These are phyloP conservation scores for Aspergillus coremiiformis DNA, from an alignment of 495 filamentous ascomycete genomes.

Conservation along the genomic window DNA sequence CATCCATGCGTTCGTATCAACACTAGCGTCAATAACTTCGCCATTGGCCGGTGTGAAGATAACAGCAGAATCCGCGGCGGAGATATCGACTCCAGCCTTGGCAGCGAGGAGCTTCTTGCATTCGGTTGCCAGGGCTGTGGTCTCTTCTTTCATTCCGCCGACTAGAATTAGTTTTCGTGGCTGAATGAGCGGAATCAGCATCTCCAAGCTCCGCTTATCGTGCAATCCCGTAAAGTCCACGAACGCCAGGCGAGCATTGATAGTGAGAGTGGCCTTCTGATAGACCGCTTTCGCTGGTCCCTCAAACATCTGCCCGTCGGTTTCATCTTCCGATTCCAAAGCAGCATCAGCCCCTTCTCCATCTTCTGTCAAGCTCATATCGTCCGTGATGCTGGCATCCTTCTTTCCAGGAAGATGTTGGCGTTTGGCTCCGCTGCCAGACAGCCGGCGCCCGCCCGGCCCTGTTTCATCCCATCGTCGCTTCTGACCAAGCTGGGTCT, in stretches of 20 bases:
- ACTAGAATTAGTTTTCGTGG: constrained; percentile 89
- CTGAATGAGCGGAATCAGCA: constrained; percentile 90
- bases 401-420: constrained; percentile 35
- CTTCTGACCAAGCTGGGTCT: constrained; percentile 80
- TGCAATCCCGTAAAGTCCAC: constrained; percentile 90
- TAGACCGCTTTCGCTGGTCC: constrained; percentile 71
- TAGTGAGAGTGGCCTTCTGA: constrained; percentile 48
- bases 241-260: constrained; percentile 70
- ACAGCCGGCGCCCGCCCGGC: constrained; percentile 29
- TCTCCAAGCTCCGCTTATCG: constrained; percentile 84
- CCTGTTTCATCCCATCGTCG: constrained; percentile 79
- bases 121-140: constrained; percentile 64
- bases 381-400: constrained; percentile 36
- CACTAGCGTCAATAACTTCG: constrained; percentile 72
- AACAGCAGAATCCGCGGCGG: constrained; percentile 43
- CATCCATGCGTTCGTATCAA: constrained; percentile 96
- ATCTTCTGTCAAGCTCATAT: constrained; percentile 32
- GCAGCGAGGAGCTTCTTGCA: constrained; percentile 67
- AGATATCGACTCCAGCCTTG: constrained; percentile 36
- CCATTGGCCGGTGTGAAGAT: constrained; percentile 77
- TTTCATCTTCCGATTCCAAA: constrained; percentile 41
- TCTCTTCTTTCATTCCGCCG: constrained; percentile 71
- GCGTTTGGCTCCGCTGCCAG: constrained; percentile 37
- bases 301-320: constrained; percentile 42
- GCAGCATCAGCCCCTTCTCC: constrained; percentile 40